Evolutionary conservation across 2,329 filamentous ascomycete genomes (phyloP), one percentile per base, ranked within the genome.

Genomic region (Metarhizium rileyi): DNA sequence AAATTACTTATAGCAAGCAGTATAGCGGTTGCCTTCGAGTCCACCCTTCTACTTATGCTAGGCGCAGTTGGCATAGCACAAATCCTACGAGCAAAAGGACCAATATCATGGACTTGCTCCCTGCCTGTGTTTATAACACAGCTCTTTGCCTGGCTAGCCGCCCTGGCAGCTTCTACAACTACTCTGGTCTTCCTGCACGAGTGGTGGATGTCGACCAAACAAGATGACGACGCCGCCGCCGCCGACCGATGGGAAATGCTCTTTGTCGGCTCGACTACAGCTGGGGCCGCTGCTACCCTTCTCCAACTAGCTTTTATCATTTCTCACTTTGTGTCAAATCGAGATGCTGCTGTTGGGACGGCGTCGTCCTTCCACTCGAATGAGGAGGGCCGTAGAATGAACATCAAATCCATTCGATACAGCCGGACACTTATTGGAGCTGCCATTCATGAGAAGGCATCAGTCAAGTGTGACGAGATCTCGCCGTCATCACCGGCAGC

Each of bases 361-460:
- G 35, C 58, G 3, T 52, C 61, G 33, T 59, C 64, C 38, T 59
- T 63, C 28, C 60, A 62, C 27, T 61, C 65, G 8, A 64, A 67
- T 14, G 50, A 50, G 9, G 53, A 57, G 9, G 45, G 35, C 18
- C 47, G 49, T 45, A 50, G 44, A n/a, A 35, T 53, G 43, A 58
- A 70, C n/a, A 63, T 78, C 56, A 80, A 80, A 61, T 67, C 75
- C 4, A 68, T 80, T 20, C 73, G 70, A 2, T 80, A 80, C 57
- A 69, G 72, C 58, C 63, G 71, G 53, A 74, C 75, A 0, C 61
- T 63, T 27, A 65, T 67, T 8, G 59, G 58, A 3, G 57, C 61
- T 35, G 63, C 65, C 20, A 51, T 59, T 9, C 63, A 63, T 14
- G 62, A 65, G 36, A 61, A 61, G 49, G 55, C 58, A 23, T 70